Evolutionary conservation across 176 grass and related monocot genomes (phyloP).

Genomic region (Musa schizocarpa): DNA sequence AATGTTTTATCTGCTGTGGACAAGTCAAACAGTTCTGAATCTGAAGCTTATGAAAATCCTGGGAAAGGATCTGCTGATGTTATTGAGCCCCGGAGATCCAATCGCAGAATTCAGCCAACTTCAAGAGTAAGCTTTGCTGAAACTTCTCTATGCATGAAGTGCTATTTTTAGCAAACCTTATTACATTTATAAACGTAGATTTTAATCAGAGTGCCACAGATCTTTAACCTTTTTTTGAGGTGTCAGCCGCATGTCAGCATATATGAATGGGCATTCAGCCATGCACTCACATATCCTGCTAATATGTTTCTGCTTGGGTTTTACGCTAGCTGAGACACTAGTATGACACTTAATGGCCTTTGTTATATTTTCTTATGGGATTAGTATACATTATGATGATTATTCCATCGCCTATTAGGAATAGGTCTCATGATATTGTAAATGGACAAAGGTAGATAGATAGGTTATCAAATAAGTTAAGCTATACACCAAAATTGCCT

Average conservation of each 20-base stretch:
- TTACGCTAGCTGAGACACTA: too few species aligned
- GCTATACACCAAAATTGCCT: neutral
- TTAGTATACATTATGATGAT: neutral
- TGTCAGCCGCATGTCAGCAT: neutral
- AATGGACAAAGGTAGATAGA: neutral
- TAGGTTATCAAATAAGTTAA: neutral
- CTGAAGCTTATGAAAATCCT: conserved; percentile 37
- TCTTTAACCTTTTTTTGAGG: too few species aligned
- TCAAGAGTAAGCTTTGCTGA: conserved; percentile 47
- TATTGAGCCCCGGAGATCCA: conserved; percentile 72
- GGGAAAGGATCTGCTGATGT: conserved; percentile 36
- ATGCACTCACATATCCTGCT: too few species aligned
- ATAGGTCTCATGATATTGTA: neutral
- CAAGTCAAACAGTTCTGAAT: conserved; percentile 7
- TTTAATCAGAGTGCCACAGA: neutral
- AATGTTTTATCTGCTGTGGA: conserved; percentile 10
- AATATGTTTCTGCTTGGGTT: too few species aligned
- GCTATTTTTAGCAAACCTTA: neutral
- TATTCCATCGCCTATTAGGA: neutral
- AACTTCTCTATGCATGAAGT: neutral
- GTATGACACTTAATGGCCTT: neutral
- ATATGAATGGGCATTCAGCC: neutral
- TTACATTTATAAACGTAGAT: neutral
- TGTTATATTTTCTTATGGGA: neutral
- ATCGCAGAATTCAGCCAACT: conserved; percentile 87